Evolutionary conservation across 2,329 filamentous ascomycete genomes (phyloP), one percentile per base, ranked within the genome.

Genomic region (Chrysoporthe deuterocubensis): DNA sequence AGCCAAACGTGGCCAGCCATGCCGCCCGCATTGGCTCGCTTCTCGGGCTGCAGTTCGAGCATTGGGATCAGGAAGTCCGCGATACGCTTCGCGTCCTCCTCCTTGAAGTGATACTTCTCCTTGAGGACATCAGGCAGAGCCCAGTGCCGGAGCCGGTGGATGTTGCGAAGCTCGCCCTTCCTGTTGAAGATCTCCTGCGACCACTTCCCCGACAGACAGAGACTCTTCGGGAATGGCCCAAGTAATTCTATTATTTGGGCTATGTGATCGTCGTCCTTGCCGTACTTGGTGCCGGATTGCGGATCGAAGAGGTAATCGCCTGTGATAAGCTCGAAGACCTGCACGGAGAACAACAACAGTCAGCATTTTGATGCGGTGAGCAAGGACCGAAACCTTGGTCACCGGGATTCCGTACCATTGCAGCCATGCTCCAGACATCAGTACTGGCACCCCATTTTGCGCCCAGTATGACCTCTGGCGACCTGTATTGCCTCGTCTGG

Each of bases 371-470:
- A 40, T 40, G 37, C 26, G 13, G 1, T 34, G 26, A 13, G 16
- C 1, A 32, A 32, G 34, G 34, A 7, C 34, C 32, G 34, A 48
- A 11, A 6, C 95, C 97, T 75, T 5, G 37, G n/a, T 21, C 2
- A 9, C 9, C 3, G 2, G 48, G 26, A 18, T 4, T 8, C 34
- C 89, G 75, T 85, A 98, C 96, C 96, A 99, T 99, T 73, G 92
- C 92, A 68, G 96, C 94, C 96, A 99, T 99, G 81, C 95, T 98
- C 96, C 96, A 99, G 8, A 98, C 92, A 80, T 99, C 96, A 1
- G 96, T 98, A 77, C 95, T 98, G n/a, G 96, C 96, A 73, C 96
- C 96, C 96, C 96, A 99, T 83, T 98, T 98, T 3, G 94, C 89
- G 50, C 96, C 96, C 26, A 99, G 83, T 69, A 99, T 98, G 67